These are phyloP conservation scores for Podospora conica DNA, from an alignment of 495 filamentous ascomycete species.

Conservation along the genomic window DNA sequence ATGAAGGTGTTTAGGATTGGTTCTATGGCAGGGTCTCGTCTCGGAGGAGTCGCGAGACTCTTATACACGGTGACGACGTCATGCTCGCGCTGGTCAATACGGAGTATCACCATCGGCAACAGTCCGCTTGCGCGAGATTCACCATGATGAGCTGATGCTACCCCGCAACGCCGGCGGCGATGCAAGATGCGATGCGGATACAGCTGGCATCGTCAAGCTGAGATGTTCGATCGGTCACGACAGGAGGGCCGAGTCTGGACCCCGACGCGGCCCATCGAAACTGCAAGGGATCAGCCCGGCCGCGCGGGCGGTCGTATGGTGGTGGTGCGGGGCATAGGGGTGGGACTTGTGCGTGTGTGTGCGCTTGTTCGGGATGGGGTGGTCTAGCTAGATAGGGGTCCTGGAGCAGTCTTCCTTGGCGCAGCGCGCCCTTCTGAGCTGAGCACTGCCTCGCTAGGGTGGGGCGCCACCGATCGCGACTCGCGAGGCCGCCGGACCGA, in stretches of 20 bases:
- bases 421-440: not conserved
- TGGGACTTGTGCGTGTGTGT: not conserved
- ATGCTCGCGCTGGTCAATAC: not conserved
- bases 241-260: not conserved
- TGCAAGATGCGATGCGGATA: not conserved
- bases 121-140: not conserved
- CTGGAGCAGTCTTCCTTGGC: not conserved
- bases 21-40: not conserved
- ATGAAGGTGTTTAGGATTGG: not conserved
- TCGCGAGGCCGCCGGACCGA: constrained; percentile 2
- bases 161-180: not conserved
- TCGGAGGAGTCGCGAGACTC: not conserved
- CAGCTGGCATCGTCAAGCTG: not conserved
- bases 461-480: not conserved
- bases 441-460: not conserved
- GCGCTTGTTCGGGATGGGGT: not conserved
- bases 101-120: not conserved
- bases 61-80: not conserved
- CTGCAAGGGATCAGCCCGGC: not conserved
- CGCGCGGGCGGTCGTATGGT: not conserved
- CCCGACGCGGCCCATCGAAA: not conserved
- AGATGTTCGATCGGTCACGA: not conserved
- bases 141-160: not conserved
- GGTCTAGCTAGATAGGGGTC: not conserved
- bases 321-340: not conserved